phyloP scores from a whole-genome alignment of 345 rosid genomes.

The Euphorbia lathyris region DNA sequence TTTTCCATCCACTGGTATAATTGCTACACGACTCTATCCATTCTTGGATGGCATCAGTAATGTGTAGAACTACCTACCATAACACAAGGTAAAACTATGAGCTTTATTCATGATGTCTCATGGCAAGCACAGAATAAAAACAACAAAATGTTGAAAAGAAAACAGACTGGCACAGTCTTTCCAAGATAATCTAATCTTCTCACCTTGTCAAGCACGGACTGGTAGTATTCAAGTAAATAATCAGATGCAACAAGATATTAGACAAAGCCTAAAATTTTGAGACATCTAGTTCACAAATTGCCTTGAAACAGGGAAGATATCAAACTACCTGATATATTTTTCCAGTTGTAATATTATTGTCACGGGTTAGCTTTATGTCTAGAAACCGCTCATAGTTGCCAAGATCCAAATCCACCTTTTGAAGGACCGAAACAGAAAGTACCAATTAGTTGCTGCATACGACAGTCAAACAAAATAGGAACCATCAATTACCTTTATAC shows the following conservation, averaged over 20 bases:
- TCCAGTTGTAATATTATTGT: conserved; percentile 91
- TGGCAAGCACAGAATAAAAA: not conserved
- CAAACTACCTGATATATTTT: conserved; percentile 81
- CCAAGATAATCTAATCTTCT: conserved; percentile 96
- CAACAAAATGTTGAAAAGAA: not conserved
- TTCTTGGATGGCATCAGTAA: conserved; percentile 93
- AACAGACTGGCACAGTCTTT: conserved; percentile 87
- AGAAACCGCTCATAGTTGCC: conserved; percentile 98
- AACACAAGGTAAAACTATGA: not conserved
- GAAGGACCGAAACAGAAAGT: conserved; percentile 9
- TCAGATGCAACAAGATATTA: not conserved
- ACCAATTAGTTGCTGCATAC: too few relatives aligned
- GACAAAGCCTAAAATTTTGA: too few relatives aligned
- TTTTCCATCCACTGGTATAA: conserved; percentile 79
- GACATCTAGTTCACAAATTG: too few relatives aligned
- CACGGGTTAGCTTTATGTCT: conserved; percentile 75
- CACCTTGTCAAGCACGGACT: conserved; percentile 87
- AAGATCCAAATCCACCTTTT: conserved; percentile 97
- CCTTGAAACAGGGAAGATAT: not conserved
- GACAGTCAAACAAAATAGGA: too few relatives aligned
- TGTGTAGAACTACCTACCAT: conserved; percentile 87
- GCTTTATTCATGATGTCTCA: not conserved
- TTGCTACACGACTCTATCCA: conserved; percentile 93
- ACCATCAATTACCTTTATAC: too few relatives aligned
- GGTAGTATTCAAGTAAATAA: conserved; percentile 12